Base-by-base conservation (phyloP, 371 early-diverging fungal genomes). In the Mucor circinelloides region DNA sequence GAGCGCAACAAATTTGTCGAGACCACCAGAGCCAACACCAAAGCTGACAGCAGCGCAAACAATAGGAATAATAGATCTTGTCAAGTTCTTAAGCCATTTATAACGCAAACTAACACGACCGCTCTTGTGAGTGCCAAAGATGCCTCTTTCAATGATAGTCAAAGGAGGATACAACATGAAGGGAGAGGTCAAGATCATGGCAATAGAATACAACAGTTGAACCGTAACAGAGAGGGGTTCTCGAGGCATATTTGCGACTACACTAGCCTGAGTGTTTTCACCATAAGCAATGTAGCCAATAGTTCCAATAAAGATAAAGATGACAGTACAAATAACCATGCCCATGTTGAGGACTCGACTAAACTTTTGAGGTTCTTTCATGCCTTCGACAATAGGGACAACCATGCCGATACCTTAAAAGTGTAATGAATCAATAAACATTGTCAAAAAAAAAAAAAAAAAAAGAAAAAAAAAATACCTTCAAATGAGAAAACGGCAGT, bases 401-500 rank as follows among this genome's bases (percentile, higher is more conserved):
- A 87, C 66, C 40, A 60, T 52, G 15, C 52, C 52, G 48, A 48
- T 48, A 21, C 48, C 48, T 40, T 48, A 6, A 48, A 9, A 21
- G 7, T 69, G 56, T 23, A 69, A 8, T 57, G 19, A n/a, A 25
- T 30, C 10, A 21, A 28, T 42, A 44, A 1, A 44, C 28, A 17
- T 48, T 23, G 1, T n/a, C 3, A 4, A 25, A 25, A 6, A 25
- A 25, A 21, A 40, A 13, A 0, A 15, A 60, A 2, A 38, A 6
- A 59, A n/a, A n/a, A n/a, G 25, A 32, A 12, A 19, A n/a, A 7
- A 23, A 74, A 77, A 52, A 93, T 90, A 55, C 95, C 95, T 78
- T 94, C 95, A 74, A 91, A 94, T 15, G 93, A 89, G 79, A 91
- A 94, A 62, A 94, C 90, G 50, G 94, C 93, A 19, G 94, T 94